phyloP scores from a whole-genome alignment of 371 early-diverging fungal species.

The Mortierella sp. region DNA sequence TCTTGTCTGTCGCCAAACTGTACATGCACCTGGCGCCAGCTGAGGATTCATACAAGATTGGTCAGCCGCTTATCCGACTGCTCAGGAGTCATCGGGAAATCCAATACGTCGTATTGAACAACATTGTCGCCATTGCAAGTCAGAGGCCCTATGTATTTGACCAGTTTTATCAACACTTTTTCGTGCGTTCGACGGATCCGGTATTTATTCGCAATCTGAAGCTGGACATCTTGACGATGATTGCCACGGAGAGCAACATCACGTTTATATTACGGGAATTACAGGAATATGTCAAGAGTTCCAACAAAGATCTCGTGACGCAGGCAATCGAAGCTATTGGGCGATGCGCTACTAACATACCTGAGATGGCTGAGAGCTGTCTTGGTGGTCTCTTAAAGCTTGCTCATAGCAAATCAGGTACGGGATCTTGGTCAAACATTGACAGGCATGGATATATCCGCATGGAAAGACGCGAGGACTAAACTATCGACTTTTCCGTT shows the following conservation, averaged over 20 bases:
- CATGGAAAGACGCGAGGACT: too few species aligned
- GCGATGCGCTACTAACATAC: conserved; percentile 71
- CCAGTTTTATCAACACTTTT: conserved; percentile 81
- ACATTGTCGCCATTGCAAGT: conserved; percentile 79
- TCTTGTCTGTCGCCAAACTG: conserved; percentile 79
- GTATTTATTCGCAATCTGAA: conserved; percentile 83
- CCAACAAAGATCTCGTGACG: conserved; percentile 76
- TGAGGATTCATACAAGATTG: conserved; percentile 67
- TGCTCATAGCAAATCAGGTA: conserved; percentile 79
- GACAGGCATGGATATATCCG: too few species aligned
- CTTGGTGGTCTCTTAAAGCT: conserved; percentile 72
- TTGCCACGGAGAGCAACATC: conserved; percentile 73
- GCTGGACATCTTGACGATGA: conserved; percentile 81
- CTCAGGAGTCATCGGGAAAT: conserved; percentile 80
- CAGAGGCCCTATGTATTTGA: conserved; percentile 78
- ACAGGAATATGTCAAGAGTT: conserved; percentile 79
- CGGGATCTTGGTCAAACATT: too few species aligned
- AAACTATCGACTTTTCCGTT: too few species aligned
- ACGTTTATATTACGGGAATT: conserved; percentile 54
- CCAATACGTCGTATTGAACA: conserved; percentile 80
- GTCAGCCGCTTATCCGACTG: conserved; percentile 81
- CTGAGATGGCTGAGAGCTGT: conserved; percentile 70
- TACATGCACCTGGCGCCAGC: conserved; percentile 81
- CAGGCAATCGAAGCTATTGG: conserved; percentile 81
- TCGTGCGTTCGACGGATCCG: conserved; percentile 83